Base-by-base conservation (phyloP, 208 protist species). In the Leishmania braziliensis region DNA sequence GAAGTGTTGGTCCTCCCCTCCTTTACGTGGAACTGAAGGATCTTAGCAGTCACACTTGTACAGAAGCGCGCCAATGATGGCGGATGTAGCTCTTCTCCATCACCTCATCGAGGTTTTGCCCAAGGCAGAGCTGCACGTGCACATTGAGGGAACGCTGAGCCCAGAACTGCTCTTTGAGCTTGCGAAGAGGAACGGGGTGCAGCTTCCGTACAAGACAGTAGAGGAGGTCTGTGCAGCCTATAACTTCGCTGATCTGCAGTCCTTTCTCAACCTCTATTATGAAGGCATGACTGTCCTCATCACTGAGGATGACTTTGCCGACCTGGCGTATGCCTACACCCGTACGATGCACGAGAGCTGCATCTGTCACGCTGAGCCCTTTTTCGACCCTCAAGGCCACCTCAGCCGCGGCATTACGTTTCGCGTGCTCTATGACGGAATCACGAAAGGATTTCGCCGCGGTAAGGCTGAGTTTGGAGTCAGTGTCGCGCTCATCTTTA, bases 201-300 rank as follows among this genome's bases (percentile, higher is more conserved):
- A 70, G 5, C 78, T 90, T 51, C 85, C 85, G 10, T 92, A 88
- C 76, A 33, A 82, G 48, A 84, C 87, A 8, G 53, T 91, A 46
- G 89, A 90, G 72, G 89, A 88, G 26, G 84, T 89, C 14, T 62
- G 80, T 3, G 76, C 53, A 9, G 89, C 89, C n/a, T 92, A 92
- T 77, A 73, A 89, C 33, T 92, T 92, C 63, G 10, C 86, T 54
- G 84, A 91, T 33, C 79, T 90, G 48, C 87, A 93, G 77, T 84
- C 75, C 12, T 93, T 93, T 48, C 82, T 93, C 26, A 79, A 93
- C 58, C 78, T 93, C n/a, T 93, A 91, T 75, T 93, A 93, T 73
- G 63, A 74, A 26, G 88, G 88, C 70, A 89, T 88, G 84, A 82
- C 78, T 0, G 90, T 91, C 8, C 84, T 93, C 62, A 48, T 86